Percentiles rank a stretch among this genome's conserved stretches.
phyloP scores from a whole-genome alignment of 1,139 yeast genomes.

The Meyerozyma smithsonii region DNA sequence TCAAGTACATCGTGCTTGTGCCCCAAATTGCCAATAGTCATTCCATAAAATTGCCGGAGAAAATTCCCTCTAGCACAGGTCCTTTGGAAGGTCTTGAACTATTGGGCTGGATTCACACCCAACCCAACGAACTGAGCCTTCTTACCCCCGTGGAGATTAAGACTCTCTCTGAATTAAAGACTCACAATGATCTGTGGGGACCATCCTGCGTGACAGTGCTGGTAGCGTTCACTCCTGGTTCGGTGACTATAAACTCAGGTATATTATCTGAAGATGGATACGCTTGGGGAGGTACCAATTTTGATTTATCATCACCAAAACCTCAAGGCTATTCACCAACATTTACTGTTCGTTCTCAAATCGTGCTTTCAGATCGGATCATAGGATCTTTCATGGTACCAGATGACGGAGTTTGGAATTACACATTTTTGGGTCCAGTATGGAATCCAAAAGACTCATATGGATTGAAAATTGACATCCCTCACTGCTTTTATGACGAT shows the following conservation, averaged over 20 bases:
- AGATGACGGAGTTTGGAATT: slow-evolving; percentile 82
- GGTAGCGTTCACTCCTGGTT: slow-evolving; percentile 79
- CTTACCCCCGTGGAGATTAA: slow-evolving; percentile 72
- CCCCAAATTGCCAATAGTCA: slow-evolving; percentile 83
- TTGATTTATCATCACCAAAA: slow-evolving; percentile 45
- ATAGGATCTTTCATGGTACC: slow-evolving; percentile 88
- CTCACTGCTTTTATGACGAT: slow-evolving; percentile 79
- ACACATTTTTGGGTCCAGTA: slow-evolving; percentile 80
- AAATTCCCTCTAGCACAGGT: slow-evolving; percentile 12
- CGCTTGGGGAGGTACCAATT: slow-evolving; percentile 71
- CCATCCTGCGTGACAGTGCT: slow-evolving; percentile 51
- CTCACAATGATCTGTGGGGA: slow-evolving; percentile 26
- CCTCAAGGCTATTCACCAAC: slow-evolving; percentile 63
- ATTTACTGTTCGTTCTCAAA: slow-evolving; percentile 62
- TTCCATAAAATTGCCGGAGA: slow-evolving; percentile 57
- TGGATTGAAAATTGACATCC: slow-evolving; percentile 69
- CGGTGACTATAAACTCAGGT: slow-evolving; percentile 70
- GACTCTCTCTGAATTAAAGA: slow-evolving; percentile 47
- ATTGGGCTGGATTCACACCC: slow-evolving; percentile 82
- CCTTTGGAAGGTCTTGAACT: slow-evolving; percentile 56
- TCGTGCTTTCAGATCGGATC: slow-evolving; percentile 70
- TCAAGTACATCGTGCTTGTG: slow-evolving; percentile 68
- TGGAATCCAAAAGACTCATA: slow-evolving; percentile 65
- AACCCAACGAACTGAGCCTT: slow-evolving; percentile 54
- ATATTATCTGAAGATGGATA: slow-evolving; percentile 60